phyloP scores from a whole-genome alignment of 1,139 yeast species.

The Hemisphaericaspora subhashii region DNA sequence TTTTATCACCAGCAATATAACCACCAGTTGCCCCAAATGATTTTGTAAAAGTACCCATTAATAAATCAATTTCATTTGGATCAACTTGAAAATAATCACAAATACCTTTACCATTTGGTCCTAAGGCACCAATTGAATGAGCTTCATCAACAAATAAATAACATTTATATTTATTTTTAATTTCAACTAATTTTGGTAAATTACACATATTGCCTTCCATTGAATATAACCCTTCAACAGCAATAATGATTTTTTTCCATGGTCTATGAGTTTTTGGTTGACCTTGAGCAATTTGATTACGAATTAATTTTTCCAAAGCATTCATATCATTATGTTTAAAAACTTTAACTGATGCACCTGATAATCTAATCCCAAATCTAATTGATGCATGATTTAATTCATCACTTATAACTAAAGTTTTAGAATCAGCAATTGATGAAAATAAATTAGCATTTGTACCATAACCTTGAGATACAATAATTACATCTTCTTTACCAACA shows the following conservation, averaged over 20 bases:
- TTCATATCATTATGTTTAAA: constrained; percentile 91
- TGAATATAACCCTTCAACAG: constrained; percentile 93
- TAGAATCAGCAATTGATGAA: constrained; percentile 77
- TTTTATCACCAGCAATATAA: constrained; percentile 74
- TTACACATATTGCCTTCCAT: constrained; percentile 98
- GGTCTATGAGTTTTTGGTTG: constrained; percentile 97
- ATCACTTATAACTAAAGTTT: constrained; percentile 89
- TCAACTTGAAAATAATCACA: constrained; percentile 88
- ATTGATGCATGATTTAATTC: constrained; percentile 95
- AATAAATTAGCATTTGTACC: constrained; percentile 95
- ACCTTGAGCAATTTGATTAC: constrained; percentile 92
- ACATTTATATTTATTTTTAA: constrained; percentile 84
- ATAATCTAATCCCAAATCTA: constrained; percentile 88
- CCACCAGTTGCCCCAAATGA: constrained; percentile 99
- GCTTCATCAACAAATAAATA: constrained; percentile 95
- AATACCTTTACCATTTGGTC: constrained; percentile 90
- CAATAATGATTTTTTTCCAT: constrained; percentile 90
- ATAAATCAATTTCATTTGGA: constrained; percentile 73
- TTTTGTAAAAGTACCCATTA: constrained; percentile 97
- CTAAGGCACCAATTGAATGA: constrained; percentile 97
- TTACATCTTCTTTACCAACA: constrained; percentile 87
- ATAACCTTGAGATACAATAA: constrained; percentile 90
- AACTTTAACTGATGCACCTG: constrained; percentile 92
- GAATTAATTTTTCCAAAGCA: constrained; percentile 71
- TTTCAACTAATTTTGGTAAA: constrained; percentile 71